A percentile compares a stretch with the other conserved stretches of the same genome.
Conservation (phyloP, 106 monocot species). For the Acorus gramineus region DNA sequence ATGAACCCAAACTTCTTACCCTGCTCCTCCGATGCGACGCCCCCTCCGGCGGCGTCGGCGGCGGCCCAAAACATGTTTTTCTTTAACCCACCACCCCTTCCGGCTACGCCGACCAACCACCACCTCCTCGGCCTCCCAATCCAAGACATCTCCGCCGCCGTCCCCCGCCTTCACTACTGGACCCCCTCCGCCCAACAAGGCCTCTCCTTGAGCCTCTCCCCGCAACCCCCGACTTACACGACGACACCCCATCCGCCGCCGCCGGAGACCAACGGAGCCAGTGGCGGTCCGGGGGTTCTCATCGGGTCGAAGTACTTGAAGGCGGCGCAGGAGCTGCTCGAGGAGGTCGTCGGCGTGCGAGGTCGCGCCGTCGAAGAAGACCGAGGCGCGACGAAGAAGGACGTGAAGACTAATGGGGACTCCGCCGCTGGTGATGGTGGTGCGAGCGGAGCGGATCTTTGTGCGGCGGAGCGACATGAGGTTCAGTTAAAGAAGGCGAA, state of each 20-base stretch:
- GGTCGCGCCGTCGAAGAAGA: too few relatives aligned
- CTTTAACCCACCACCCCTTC: constrained; percentile 4
- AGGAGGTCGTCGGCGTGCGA: too few relatives aligned
- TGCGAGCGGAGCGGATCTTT: too few relatives aligned
- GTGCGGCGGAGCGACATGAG: too few relatives aligned
- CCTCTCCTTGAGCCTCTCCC: constrained; percentile 26
- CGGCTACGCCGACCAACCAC: constrained; percentile 3
- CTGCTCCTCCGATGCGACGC: constrained; percentile 7
- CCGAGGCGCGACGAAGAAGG: too few relatives aligned
- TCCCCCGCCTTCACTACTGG: constrained; percentile 17
- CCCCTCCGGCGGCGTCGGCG: neutral
- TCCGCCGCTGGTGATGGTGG: too few relatives aligned
- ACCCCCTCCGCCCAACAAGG: constrained; percentile 12
- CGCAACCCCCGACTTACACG: constrained; percentile 9
- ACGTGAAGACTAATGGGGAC: too few relatives aligned
- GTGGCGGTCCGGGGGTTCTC: constrained; percentile 37
- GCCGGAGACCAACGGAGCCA: neutral
- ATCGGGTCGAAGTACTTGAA: constrained; percentile 85
- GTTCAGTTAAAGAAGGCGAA: too few relatives aligned
- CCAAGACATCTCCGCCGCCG: too few relatives aligned
- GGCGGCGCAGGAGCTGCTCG: constrained; percentile 54
- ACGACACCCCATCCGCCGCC: constrained; percentile 5
- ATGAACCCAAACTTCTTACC: constrained; percentile 22
- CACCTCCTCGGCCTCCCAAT: neutral
- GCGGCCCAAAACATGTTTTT: constrained; percentile 3